Percentiles rank a stretch among this genome's conserved stretches.
These are phyloP conservation scores for Gastrolobium villosum DNA, from an alignment of 306 rosid genomes.

Conservation along the genomic window DNA sequence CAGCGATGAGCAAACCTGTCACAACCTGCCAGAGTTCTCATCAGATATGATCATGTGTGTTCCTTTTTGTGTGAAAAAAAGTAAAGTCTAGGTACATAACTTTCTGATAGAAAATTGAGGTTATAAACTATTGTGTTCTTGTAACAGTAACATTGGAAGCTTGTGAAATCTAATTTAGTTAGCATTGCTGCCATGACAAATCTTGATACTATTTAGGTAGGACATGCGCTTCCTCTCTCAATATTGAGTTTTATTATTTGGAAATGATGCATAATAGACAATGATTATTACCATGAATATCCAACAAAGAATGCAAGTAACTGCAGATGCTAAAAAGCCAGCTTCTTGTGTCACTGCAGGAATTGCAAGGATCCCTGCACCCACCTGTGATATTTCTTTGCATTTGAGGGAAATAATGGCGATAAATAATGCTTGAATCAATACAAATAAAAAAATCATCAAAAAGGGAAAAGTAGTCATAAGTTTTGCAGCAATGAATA, in stretches of 20 bases:
- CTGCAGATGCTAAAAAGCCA: constrained; percentile 80
- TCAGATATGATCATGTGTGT: not conserved
- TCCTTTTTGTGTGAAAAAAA: constrained; percentile 3
- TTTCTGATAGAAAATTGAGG: not conserved
- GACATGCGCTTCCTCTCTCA: constrained; percentile 2
- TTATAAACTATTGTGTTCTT: not conserved
- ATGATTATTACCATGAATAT: constrained; percentile 66
- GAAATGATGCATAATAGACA: constrained; percentile 9
- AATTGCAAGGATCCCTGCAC: constrained; percentile 86
- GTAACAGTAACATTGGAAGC: constrained; percentile 13
- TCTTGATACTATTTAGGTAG: not conserved
- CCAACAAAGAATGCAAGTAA: constrained; percentile 74
- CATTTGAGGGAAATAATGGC: constrained; percentile 34
- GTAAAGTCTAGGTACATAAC: not conserved
- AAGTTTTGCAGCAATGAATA: constrained; percentile 21
- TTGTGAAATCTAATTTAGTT: constrained; percentile 10
- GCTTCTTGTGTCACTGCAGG: constrained; percentile 88
- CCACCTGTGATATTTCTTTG: constrained; percentile 61
- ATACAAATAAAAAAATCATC: not conserved
- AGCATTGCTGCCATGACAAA: not conserved
- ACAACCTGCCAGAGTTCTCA: constrained; percentile 64
- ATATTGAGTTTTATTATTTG: not conserved
- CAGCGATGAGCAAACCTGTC: constrained; percentile 82
- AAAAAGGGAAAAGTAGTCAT: not conserved
- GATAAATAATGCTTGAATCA: constrained; percentile 16